Evolutionary conservation across 2,329 filamentous ascomycete genomes (phyloP), one percentile per base, ranked within the genome.

Genomic region (Monosporascus sp.): DNA sequence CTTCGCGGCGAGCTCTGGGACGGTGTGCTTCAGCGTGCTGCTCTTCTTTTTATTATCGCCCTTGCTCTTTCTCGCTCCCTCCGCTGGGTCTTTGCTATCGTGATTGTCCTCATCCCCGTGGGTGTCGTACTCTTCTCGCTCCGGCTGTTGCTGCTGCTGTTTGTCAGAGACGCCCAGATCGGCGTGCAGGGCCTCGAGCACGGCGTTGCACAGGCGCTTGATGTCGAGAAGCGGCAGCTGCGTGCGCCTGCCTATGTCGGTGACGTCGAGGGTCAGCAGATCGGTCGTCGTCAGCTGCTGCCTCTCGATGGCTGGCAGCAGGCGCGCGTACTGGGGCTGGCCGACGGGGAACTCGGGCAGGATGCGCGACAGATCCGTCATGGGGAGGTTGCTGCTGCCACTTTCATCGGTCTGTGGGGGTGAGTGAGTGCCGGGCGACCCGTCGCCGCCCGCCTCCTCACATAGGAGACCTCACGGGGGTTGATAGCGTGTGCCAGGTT

Each of bases 331-430:
- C 56, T 80, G 31, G 31, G 31, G 31, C 31, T 34, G 79, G 65
- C 81, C 78, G 59, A 82, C 79, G 55, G 87, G 81, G 67, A 97
- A 95, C 72, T 84, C 80, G 63, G 93, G 91, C 60, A 97, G 81
- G 68, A 95, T 83, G 67, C 83, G 81, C 66, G 86, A 81, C 66
- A 97, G 84, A 82, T 97, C 93, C 64, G 86, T 90, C 90, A 95
- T 95, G 74, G 70, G 69, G 63, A 47, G 50, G 50, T 14, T 34
- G 25, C n/a, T 20, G 42, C 31, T 5, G 31, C 11, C 9, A 11
- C 31, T 5, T 34, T 34, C 31, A 34, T 34, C 31, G 5, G 11
- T 34, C 31, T 34, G 31, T 34, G 31, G 31, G 31, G 31, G 31
- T 34, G 31, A 31, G 27, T 31, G 27, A 34, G 31, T 34, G 31